Base-by-base conservation (phyloP, 2,329 filamentous ascomycete species). In the Epichloe typhina region DNA sequence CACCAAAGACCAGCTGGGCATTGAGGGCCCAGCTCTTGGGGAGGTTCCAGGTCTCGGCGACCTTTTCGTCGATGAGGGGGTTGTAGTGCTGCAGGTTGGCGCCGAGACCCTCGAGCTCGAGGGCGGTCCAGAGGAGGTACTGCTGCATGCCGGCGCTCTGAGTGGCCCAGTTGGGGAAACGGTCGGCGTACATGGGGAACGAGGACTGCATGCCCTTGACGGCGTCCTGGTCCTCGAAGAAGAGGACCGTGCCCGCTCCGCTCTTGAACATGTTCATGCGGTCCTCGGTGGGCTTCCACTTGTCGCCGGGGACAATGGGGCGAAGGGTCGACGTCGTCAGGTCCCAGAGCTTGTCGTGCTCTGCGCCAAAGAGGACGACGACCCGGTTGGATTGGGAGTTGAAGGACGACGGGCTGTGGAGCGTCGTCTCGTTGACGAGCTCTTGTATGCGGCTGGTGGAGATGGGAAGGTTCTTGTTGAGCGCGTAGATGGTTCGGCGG, bases 31-130 rank as follows among this genome's bases (percentile, higher is more conserved):
- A 95, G 59, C 77, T 76, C 17, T 69, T 62, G 42, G 86, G 84
- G 35, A 95, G 60, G 52, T 76, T 75, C 85, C 87, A 95, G 59
- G 80, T 72, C 54, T 69, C 72, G 43, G 76, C 70, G 49, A 89
- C 84, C 71, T 82, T 80, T 57, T 76, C 74, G 69, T 95, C 85
- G 59, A 94, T 80, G 52, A 95, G 69, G 19, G 19, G 88, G 77
- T 88, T 93, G 76, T 95, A 95, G 73, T 95, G 89, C 76, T 95
- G 89, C 49, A 95, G 76, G 75, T 90, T 95, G 64, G 84, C 86
- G 57, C 88, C 88, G 51, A 94, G 79, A 33, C 89, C 88, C 65
- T 93, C 88, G 54, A 83, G 76, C 71, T 90, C 86, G 52, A 95
- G 80, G 4, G 83, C 86, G 17, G 83, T 83, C 89, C 89, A 95